Conservation (phyloP, 768 basidiomycete species). For the Leccinum subtestaceum region DNA sequence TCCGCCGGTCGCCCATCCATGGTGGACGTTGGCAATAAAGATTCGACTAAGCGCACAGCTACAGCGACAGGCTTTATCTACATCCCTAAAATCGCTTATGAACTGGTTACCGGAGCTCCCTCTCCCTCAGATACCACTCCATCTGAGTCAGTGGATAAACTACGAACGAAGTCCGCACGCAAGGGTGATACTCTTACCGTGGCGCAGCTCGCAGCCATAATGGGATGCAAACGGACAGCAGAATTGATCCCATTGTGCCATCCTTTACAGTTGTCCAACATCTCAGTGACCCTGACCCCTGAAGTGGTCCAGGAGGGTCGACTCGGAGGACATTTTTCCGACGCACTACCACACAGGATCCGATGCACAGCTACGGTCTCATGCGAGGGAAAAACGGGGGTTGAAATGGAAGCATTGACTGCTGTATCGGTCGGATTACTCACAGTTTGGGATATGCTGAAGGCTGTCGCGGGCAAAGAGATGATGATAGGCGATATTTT, state of each 20-base stretch:
- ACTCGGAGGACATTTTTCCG: not conserved
- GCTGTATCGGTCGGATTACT: constrained; percentile 74
- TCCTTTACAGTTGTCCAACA: constrained; percentile 68
- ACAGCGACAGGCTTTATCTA: constrained; percentile 72
- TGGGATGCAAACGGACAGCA: constrained; percentile 82
- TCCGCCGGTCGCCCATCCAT: constrained; percentile 67
- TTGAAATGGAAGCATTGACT: constrained; percentile 93
- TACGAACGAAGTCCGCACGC: constrained; percentile 47
- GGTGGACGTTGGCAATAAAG: constrained; percentile 77
- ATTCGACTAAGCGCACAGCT: constrained; percentile 60
- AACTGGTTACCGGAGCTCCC: constrained; percentile 46
- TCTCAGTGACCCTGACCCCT: constrained; percentile 60
- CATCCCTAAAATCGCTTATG: constrained; percentile 62
- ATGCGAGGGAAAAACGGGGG: constrained; percentile 79
- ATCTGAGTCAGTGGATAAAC: constrained; percentile 27
- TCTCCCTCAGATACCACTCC: constrained; percentile 1
- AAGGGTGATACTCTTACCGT: constrained; percentile 75
- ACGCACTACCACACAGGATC: constrained; percentile 44
- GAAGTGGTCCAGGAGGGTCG: constrained; percentile 26
- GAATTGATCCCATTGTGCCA: constrained; percentile 88
- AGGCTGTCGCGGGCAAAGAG: constrained; percentile 83
- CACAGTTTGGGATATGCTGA: constrained; percentile 93
- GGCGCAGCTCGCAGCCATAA: constrained; percentile 83
- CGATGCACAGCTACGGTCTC: constrained; percentile 65
- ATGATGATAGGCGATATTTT: constrained; percentile 75